These are phyloP conservation scores for Fusarium ambrosium DNA, from an alignment of 2,329 filamentous ascomycete genomes.

Conservation along the genomic window DNA sequence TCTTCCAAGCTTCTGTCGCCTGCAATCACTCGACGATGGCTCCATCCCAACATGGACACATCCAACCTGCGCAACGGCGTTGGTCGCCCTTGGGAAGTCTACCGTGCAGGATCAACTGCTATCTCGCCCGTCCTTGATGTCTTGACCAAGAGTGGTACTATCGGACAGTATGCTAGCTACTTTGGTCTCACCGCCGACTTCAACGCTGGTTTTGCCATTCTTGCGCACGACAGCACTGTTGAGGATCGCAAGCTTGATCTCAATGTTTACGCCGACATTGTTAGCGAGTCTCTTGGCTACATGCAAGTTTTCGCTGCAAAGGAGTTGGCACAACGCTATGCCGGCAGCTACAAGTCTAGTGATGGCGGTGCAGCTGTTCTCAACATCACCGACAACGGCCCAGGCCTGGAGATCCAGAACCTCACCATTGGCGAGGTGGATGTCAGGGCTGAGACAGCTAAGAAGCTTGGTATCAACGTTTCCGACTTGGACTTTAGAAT, in stretches of 20 bases:
- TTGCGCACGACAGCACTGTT: slow-evolving; percentile 49
- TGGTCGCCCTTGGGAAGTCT: slow-evolving; percentile 52
- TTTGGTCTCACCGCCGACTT: slow-evolving; percentile 36
- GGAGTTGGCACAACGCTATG: slow-evolving; percentile 27
- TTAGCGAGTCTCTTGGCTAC: slow-evolving; percentile 40
- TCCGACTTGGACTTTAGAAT: slow-evolving; percentile 47
- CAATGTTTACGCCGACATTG: slow-evolving; percentile 52
- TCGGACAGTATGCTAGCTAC: slow-evolving; percentile 49
- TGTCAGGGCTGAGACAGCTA: slow-evolving; percentile 32
- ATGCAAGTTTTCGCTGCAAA: slow-evolving; percentile 21
- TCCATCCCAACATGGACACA: slow-evolving; percentile 46
- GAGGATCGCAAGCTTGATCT: slow-evolving; percentile 46
- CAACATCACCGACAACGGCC: slow-evolving; percentile 37
- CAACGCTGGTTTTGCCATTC: slow-evolving; percentile 49
- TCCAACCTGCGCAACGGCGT: slow-evolving; percentile 53
- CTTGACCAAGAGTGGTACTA: slow-evolving; percentile 46
- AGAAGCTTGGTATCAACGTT: slow-evolving; percentile 34
- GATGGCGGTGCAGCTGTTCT: neutral
- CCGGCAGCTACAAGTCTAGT: neutral
- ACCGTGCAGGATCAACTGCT: slow-evolving; percentile 41
- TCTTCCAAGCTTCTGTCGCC: slow-evolving; percentile 39
- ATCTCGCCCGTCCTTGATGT: slow-evolving; percentile 45
- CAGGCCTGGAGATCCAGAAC: slow-evolving; percentile 44
- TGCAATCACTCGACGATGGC: slow-evolving; percentile 49
- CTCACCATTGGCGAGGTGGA: slow-evolving; percentile 32